Evolutionary conservation across 805 yeast genomes (phyloP).

Genomic region (Sugiyamaella americana): DNA sequence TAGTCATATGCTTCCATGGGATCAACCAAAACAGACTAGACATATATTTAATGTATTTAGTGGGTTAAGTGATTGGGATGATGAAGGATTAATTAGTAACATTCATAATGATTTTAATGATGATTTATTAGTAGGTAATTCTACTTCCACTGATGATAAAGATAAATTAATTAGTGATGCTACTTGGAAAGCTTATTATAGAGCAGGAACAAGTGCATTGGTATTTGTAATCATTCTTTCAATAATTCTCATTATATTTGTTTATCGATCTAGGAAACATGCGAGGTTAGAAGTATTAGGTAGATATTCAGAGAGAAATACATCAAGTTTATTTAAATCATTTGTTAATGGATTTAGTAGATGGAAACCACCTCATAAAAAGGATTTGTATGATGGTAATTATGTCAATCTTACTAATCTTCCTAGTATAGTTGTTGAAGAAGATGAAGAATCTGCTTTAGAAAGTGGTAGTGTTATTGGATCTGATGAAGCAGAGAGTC

Average conservation of each 20-base stretch:
- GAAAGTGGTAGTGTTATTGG: constrained; percentile 2
- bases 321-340: constrained; percentile 12
- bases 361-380: constrained; percentile 16
- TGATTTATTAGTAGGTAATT: constrained; percentile 3
- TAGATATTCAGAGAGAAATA: constrained; percentile 3
- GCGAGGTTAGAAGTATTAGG: not conserved
- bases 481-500: not conserved
- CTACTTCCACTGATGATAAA: constrained; percentile 14
- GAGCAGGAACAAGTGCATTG: constrained; percentile 35
- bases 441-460: constrained; percentile 7
- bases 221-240: constrained; percentile 29
- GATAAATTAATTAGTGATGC: constrained; percentile 29
- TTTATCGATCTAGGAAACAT: not conserved
- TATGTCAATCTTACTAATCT: constrained; percentile 8
- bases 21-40: constrained; percentile 60
- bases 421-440: constrained; percentile 7
- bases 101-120: constrained; percentile 5
- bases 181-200: constrained; percentile 32
- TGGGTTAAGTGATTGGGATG: constrained; percentile 23
- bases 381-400: constrained; percentile 1
- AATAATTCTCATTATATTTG: constrained; percentile 15
- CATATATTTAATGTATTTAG: constrained; percentile 54
- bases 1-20: constrained; percentile 93
- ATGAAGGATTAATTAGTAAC: constrained; percentile 5
- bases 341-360: constrained; percentile 18